Evolutionary conservation across 2,329 filamentous ascomycete genomes (phyloP), one percentile per base, ranked within the genome.

Genomic region (Colletotrichum aenigma): DNA sequence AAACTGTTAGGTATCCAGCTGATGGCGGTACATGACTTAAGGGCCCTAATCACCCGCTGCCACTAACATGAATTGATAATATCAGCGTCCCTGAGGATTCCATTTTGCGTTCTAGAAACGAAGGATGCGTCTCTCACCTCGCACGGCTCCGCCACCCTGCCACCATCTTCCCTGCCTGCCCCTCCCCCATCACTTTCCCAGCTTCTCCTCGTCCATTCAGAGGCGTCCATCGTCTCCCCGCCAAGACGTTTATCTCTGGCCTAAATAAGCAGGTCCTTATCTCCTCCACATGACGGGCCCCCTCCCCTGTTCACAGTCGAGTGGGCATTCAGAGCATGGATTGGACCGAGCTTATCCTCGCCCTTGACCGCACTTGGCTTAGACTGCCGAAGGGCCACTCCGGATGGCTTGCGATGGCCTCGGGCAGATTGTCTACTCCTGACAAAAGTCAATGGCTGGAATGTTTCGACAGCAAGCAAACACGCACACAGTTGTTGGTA

Each of bases 191-290:
- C 61, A 21, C 28, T 48, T 76, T 36, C 38, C 58, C 34, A 38
- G 62, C 56, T 26, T 34, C 18, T 10, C 30, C 21, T 60, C 43
- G 48, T 34, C 74, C 74, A 76, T 32, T 74, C 74, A 76, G 56
- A 60, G 28, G 36, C 34, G 16, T 10, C 34, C 7, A 36, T 38
- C 26, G 12, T 73, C 74, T 76, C 74, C 65, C 74, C 74, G 70
- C 74, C 74, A 76, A 76, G 74, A 69, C 70, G 34, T 76, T 74
- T 76, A 76, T 76, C 74, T 76, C 70, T 76, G 64, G 15, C 64
- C 74, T n/a, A 69, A 76, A 73, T 65, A 73, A 68, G 74, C 74
- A 76, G 74, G 70, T 74, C 73, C 64, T 73, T 76, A 76, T 74
- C 74, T 76, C 70, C 70, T 73, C 73, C 73, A 73, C 73, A 72